Evolutionary conservation across 2,329 filamentous ascomycete species (phyloP).

Genomic region (Myriosclerotinia duriaeana): DNA sequence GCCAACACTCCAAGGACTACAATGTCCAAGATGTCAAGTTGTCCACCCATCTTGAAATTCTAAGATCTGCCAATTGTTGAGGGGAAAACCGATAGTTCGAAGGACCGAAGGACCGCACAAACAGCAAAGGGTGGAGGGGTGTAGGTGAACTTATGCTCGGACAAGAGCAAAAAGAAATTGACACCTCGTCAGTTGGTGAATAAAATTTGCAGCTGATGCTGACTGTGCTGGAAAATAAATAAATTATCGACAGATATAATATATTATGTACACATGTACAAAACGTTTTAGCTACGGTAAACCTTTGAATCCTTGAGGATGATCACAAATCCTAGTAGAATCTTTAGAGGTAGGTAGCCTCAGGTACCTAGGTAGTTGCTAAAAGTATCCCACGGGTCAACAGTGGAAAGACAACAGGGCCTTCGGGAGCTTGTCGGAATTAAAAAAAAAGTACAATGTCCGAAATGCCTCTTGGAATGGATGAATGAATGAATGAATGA

Average conservation of each 20-base stretch:
- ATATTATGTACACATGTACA: constrained; percentile 22
- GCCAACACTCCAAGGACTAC: constrained; percentile 84
- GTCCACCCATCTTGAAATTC: constrained; percentile 61
- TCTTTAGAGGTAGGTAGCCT: not conserved
- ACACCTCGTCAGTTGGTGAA: not conserved
- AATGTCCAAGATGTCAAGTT: constrained; percentile 94
- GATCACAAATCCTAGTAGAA: constrained; percentile 6
- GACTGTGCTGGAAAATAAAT: constrained; percentile 7
- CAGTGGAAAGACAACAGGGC: not conserved
- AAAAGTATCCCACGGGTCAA: not conserved
- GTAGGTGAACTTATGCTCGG: constrained; percentile 11
- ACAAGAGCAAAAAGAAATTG: constrained; percentile 31
- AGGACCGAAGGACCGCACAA: no score
- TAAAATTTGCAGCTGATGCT: constrained; percentile 2
- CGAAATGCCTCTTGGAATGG: not conserved
- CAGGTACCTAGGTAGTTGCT: no score
- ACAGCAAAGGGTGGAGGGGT: not conserved
- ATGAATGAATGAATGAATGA: no score
- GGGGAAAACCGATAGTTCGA: not conserved
- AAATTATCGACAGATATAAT: constrained; percentile 10
- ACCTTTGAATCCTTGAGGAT: constrained; percentile 2
- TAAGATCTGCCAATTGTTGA: not conserved
- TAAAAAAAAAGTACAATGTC: not conserved
- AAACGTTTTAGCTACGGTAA: constrained; percentile 14
- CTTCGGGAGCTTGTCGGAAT: not conserved